Conservation (phyloP, 148 eudicot species). For the Beta vulgaris region DNA sequence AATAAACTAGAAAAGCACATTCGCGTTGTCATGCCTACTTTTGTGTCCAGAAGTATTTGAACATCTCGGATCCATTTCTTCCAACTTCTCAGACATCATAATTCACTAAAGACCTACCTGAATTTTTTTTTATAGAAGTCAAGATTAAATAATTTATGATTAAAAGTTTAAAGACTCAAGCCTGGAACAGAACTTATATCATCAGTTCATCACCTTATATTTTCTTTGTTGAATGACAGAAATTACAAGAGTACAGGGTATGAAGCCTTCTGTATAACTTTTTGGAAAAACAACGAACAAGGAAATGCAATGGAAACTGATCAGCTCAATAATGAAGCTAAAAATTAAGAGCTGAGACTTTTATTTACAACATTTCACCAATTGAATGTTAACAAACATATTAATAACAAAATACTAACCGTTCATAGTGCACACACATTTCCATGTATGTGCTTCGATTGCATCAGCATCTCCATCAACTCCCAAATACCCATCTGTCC, state of each 20-base stretch:
- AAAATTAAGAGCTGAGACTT: neutral
- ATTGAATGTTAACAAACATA: neutral
- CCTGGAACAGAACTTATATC: neutral
- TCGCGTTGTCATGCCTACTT: too few species aligned
- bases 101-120: too few species aligned
- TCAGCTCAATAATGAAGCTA: constrained; percentile 3
- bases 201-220: neutral
- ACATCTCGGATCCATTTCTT: too few species aligned
- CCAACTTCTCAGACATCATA: too few species aligned
- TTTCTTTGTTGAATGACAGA: neutral
- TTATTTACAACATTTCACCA: neutral
- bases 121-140: too few species aligned
- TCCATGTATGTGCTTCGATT: constrained; percentile 86
- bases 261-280: neutral
- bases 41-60: too few species aligned
- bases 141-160: neutral
- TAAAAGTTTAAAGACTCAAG: neutral
- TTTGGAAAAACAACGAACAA: neutral
- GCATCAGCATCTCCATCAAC: constrained; percentile 78
- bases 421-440: constrained; percentile 70
- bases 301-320: constrained; percentile 1
- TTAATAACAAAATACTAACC: constrained; percentile 38
- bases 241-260: neutral
- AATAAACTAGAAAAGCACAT: too few species aligned
- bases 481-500: constrained; percentile 48